These are phyloP conservation scores for Aspergillus uvarum DNA, from an alignment of 2,329 filamentous ascomycete genomes.

Conservation along the genomic window DNA sequence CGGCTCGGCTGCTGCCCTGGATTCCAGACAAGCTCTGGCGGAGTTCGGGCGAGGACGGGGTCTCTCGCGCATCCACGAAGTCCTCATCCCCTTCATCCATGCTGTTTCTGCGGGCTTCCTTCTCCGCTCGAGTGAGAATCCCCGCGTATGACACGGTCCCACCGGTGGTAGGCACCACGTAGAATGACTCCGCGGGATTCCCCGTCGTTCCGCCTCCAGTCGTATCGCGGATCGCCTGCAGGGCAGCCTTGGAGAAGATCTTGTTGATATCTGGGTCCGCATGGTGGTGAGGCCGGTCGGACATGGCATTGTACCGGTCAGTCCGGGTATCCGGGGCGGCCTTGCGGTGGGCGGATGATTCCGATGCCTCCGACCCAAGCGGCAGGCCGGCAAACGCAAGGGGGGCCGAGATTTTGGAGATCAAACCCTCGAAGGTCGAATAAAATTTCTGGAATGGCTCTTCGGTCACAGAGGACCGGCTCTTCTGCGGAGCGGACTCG, in stretches of 20 bases:
- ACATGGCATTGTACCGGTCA: conserved; percentile 41
- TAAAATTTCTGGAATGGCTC: conserved; percentile 91
- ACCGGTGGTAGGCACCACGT: conserved; percentile 87
- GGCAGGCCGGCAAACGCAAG: conserved; percentile 91
- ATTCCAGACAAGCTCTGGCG: conserved; percentile 45
- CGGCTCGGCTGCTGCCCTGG: conserved; percentile 26
- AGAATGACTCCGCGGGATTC: conserved; percentile 73
- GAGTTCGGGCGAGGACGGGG: conserved; percentile 52
- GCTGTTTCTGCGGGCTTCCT: conserved; percentile 44
- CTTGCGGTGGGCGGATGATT: conserved; percentile 30
- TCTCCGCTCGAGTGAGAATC: conserved; percentile 64
- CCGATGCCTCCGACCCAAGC: conserved; percentile 55
- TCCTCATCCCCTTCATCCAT: conserved; percentile 74
- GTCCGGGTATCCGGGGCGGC: conserved; percentile 38
- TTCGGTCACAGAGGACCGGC: conserved; percentile 48
- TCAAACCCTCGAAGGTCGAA: conserved; percentile 81
- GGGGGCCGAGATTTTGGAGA: conserved; percentile 84
- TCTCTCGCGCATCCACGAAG: conserved; percentile 84
- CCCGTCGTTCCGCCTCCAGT: conserved; percentile 51
- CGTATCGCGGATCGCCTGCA: conserved; percentile 73
- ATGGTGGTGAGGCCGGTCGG: conserved; percentile 38
- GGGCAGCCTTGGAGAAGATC: conserved; percentile 80
- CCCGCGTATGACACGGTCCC: conserved; percentile 91
- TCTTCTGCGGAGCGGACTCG: conserved; percentile 24
- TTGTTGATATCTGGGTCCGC: conserved; percentile 74